Conservation (phyloP, 225 moss, liverwort and hornwort genomes). For the Rhytidiadelphus loreus region DNA sequence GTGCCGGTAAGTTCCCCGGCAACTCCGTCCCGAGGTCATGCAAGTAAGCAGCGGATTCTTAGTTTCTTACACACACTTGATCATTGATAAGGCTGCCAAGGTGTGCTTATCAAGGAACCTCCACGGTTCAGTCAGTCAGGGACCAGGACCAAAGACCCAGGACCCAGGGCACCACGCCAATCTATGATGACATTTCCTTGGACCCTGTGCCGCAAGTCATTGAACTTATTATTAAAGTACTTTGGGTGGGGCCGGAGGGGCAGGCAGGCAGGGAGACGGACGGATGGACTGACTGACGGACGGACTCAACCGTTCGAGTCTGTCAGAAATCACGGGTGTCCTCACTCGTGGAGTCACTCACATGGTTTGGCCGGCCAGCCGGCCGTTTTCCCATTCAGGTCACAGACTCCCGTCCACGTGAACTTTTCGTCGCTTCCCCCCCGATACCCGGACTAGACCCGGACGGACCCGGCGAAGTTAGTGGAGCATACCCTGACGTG, state of each 20-base stretch:
- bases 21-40: background rate
- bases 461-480: background rate
- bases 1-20: background rate
- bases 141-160: background rate
- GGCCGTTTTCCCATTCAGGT: background rate
- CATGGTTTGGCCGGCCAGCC: background rate
- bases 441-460: background rate
- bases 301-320: background rate
- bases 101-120: constrained; percentile 14
- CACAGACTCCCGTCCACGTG: background rate
- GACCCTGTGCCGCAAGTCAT: background rate
- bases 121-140: background rate
- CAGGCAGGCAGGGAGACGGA: background rate
- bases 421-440: background rate
- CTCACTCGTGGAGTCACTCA: background rate
- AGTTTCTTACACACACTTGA: constrained; percentile 2
- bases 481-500: background rate
- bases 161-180: background rate
- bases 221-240: background rate
- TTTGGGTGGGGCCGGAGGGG: no score
- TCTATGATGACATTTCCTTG: constrained; percentile 18
- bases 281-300: no score
- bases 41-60: background rate
- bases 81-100: background rate
- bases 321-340: constrained; percentile 11